phyloP scores from a whole-genome alignment of 768 basidiomycete genomes.

The Daedalea quercina region DNA sequence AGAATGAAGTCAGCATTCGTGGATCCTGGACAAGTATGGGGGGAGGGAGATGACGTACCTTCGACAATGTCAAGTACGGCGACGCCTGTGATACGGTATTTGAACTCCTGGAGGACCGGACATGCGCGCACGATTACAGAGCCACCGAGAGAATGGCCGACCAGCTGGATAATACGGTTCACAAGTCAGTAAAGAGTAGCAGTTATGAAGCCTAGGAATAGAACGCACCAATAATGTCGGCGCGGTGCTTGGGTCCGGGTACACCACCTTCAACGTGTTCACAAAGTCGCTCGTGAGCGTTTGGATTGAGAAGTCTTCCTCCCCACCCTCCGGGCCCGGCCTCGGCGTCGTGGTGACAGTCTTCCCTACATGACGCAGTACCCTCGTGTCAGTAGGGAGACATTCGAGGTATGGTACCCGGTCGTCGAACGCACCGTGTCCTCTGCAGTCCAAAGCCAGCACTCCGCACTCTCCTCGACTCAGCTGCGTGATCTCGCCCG shows the following conservation, averaged over 20 bases:
- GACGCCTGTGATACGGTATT: constrained; percentile 71
- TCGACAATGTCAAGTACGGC: constrained; percentile 39
- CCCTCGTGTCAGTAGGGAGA: no score
- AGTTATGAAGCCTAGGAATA: no score
- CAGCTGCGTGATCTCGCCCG: constrained; percentile 62
- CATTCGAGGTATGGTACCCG: no score
- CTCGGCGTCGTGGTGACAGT: constrained; percentile 52
- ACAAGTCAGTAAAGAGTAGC: background rate
- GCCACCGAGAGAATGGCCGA: constrained; percentile 97
- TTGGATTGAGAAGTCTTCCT: constrained; percentile 63
- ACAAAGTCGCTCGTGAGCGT: constrained; percentile 70
- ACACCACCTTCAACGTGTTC: constrained; percentile 62
- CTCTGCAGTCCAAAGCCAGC: constrained; percentile 73
- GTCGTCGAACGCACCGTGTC: constrained; percentile 62
- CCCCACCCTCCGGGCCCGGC: constrained; percentile 35
- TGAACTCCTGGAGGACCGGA: constrained; percentile 55
- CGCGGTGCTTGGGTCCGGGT: constrained; percentile 51
- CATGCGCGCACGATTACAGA: constrained; percentile 75
- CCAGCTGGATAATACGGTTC: constrained; percentile 14
- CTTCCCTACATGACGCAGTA: background rate
- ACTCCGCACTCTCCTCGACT: constrained; percentile 74
- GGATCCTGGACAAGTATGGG: background rate
- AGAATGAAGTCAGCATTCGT: background rate
- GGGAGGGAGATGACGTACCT: constrained; percentile 4
- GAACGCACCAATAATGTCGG: constrained; percentile 70